Evolutionary conservation across 139 green algal genomes (phyloP).

Genomic region (Volvox africanus): DNA sequence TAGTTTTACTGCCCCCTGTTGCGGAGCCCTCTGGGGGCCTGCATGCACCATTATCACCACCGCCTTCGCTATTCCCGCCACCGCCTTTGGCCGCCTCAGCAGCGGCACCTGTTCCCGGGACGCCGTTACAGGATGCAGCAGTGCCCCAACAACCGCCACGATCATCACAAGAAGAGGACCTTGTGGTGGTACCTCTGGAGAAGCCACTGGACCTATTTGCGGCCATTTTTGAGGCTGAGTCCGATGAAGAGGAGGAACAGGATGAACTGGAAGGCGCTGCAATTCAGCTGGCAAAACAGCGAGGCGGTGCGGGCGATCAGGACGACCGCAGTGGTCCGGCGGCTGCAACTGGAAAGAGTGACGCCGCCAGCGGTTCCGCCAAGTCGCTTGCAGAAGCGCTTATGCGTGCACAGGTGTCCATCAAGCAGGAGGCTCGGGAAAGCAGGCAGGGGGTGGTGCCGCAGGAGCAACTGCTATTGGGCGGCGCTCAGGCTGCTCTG

Average conservation of each 20-base stretch:
- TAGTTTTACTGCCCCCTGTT: background rate
- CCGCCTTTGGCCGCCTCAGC: background rate
- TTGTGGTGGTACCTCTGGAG: constrained; percentile 47
- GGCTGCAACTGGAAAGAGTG: background rate
- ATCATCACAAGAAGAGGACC: background rate
- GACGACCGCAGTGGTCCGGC: background rate
- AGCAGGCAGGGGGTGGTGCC: constrained; percentile 30
- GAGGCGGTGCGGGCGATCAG: background rate
- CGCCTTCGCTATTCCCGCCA: no score
- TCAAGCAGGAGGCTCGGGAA: constrained; percentile 7
- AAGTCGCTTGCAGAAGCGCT: constrained; percentile 65
- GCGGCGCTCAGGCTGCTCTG: background rate
- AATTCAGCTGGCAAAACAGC: background rate
- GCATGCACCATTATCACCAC: no score
- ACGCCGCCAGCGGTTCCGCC: constrained; percentile 31
- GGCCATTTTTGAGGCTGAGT: constrained; percentile 86
- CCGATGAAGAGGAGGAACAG: constrained; percentile 68
- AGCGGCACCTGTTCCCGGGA: background rate
- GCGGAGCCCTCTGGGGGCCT: no score
- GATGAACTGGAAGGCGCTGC: constrained; percentile 51
- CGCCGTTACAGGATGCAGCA: background rate
- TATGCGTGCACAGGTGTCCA: constrained; percentile 55
- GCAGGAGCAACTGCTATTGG: constrained; percentile 23
- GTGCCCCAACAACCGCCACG: background rate
- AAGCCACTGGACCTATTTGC: constrained; percentile 88